Evolutionary conservation across 2,329 filamentous ascomycete genomes (phyloP).

Genomic region (Colletotrichum aenigma): DNA sequence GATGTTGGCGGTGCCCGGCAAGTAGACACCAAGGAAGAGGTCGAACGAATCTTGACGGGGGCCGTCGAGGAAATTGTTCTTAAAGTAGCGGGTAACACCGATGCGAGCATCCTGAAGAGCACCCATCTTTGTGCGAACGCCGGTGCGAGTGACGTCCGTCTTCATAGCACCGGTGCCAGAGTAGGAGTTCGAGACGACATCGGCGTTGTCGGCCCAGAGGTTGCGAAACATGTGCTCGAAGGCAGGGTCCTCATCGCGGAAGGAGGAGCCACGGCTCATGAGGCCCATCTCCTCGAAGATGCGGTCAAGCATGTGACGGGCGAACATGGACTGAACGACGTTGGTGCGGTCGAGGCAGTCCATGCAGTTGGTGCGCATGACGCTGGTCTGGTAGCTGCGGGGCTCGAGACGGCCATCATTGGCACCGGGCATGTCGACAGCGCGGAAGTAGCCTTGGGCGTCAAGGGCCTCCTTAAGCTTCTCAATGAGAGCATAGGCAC

Average conservation of each 20-base stretch:
- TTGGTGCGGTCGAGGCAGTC: slow-evolving; percentile 98
- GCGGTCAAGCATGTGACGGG: slow-evolving; percentile 84
- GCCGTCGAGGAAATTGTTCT: slow-evolving; percentile 94
- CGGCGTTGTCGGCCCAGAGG: slow-evolving; percentile 97
- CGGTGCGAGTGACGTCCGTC: slow-evolving; percentile 96
- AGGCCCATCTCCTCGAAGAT: slow-evolving; percentile 87
- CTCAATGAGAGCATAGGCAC: slow-evolving; percentile 85
- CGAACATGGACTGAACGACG: slow-evolving; percentile 96
- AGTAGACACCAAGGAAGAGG: slow-evolving; percentile 87
- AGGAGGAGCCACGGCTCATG: slow-evolving; percentile 75
- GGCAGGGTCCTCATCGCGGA: slow-evolving; percentile 74
- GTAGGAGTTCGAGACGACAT: slow-evolving; percentile 90
- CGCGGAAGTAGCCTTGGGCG: slow-evolving; percentile 90
- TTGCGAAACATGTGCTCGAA: slow-evolving; percentile 96
- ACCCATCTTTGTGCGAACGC: slow-evolving; percentile 83
- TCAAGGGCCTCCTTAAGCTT: slow-evolving; percentile 77
- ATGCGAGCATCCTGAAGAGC: slow-evolving; percentile 87
- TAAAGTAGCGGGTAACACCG: slow-evolving; percentile 85
- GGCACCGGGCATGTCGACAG: slow-evolving; percentile 80
- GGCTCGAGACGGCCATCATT: slow-evolving; percentile 76
- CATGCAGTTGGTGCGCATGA: slow-evolving; percentile 99
- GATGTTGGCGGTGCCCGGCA: slow-evolving; percentile 73
- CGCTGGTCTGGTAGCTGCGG: slow-evolving; percentile 81
- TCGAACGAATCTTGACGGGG: slow-evolving; percentile 96
- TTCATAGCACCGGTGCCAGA: slow-evolving; percentile 97